Evolutionary conservation across 2,329 filamentous ascomycete genomes (phyloP).

Genomic region (Helotiales sp.): DNA sequence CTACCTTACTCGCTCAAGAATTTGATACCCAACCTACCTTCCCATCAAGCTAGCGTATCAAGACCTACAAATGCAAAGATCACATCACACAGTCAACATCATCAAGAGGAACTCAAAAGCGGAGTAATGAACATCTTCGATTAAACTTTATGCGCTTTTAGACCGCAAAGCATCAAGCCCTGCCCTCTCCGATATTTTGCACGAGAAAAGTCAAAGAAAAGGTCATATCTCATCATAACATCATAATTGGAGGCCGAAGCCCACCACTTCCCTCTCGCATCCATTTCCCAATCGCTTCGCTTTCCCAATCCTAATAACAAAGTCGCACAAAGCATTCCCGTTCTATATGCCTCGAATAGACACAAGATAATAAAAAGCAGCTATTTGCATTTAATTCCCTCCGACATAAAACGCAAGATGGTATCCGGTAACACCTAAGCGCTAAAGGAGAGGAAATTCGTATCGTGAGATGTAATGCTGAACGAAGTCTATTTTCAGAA

Average conservation of each 20-base stretch:
- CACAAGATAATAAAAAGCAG: constrained; percentile 5
- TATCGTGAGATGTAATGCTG: constrained; percentile 21
- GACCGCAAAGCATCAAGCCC: neutral
- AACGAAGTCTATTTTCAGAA: constrained; percentile 40
- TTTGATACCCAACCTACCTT: too few relatives aligned
- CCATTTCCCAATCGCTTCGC: neutral
- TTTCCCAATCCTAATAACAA: constrained; percentile 3
- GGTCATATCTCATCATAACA: constrained; percentile 11
- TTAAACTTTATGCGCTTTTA: constrained; percentile 13
- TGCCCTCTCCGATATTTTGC: constrained; percentile 6
- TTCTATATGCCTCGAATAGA: constrained; percentile 14
- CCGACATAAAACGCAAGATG: constrained; percentile 2
- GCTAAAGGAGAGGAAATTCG: constrained; percentile 1
- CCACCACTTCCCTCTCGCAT: neutral
- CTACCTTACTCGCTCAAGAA: too few relatives aligned
- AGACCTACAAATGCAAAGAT: too few relatives aligned
- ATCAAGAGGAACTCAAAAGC: too few relatives aligned
- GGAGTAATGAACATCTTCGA: constrained; percentile 8
- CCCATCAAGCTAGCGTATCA: too few relatives aligned
- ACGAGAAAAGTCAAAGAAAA: constrained; percentile 1
- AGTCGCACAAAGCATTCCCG: constrained; percentile 3
- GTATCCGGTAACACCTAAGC: constrained; percentile 12
- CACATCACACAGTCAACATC: too few relatives aligned
- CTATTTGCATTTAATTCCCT: constrained; percentile 1
- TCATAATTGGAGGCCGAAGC: neutral